Conservation (phyloP, 768 basidiomycete species). For the Cystobasidium tubakii region DNA sequence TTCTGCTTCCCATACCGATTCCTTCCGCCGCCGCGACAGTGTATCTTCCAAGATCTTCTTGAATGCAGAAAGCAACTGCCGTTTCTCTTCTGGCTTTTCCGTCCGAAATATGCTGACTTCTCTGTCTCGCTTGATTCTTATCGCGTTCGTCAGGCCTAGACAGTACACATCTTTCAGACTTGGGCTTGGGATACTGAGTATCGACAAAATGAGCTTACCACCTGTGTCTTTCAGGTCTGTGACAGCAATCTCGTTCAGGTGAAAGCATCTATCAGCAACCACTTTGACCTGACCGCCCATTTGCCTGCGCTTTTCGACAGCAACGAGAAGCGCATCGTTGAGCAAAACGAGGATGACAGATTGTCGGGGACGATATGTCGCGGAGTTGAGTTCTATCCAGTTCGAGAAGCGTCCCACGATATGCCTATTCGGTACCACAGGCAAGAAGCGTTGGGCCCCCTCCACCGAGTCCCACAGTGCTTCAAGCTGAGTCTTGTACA, state of each 20-base stretch:
- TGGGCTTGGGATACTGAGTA: background rate
- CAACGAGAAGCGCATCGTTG: constrained; percentile 84
- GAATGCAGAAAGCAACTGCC: constrained; percentile 72
- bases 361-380: constrained; percentile 87
- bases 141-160: constrained; percentile 76
- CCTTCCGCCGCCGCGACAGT: constrained; percentile 77
- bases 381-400: constrained; percentile 77
- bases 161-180: constrained; percentile 43
- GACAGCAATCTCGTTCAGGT: constrained; percentile 85
- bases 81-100: constrained; percentile 75
- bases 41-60: constrained; percentile 89
- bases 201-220: constrained; percentile 58
- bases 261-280: constrained; percentile 89
- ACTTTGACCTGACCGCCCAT: constrained; percentile 65
- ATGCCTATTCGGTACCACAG: constrained; percentile 82
- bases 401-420: constrained; percentile 78
- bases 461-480: constrained; percentile 81
- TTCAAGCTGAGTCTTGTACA: constrained; percentile 93
- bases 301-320: constrained; percentile 61
- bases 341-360: constrained; percentile 82
- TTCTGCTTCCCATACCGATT: constrained; percentile 61
- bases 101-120: constrained; percentile 92
- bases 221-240: constrained; percentile 93
- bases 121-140: constrained; percentile 88
- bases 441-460: constrained; percentile 90